A percentile compares a stretch with the other conserved stretches of the same genome.
Conservation (phyloP, 2,329 filamentous ascomycete genomes). For the Coniochaeta pulveracea region DNA sequence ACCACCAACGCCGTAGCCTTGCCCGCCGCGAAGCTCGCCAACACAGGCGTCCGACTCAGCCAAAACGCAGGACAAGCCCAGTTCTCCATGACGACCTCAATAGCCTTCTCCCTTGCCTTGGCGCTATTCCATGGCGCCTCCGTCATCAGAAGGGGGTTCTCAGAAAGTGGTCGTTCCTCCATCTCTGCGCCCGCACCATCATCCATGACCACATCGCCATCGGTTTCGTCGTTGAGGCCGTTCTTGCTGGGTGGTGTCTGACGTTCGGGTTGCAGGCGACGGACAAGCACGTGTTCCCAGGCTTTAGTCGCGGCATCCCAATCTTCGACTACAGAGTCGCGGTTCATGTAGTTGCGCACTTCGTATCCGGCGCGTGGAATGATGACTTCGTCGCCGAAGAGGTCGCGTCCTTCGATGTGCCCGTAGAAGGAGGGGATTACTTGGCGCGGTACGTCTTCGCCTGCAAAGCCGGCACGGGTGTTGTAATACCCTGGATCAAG, state of each 20-base stretch:
- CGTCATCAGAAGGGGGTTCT: conserved; percentile 86
- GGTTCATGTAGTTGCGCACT: conserved; percentile 83
- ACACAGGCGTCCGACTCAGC: conserved; percentile 76
- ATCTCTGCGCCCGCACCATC: conserved; percentile 17
- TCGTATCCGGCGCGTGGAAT: conserved; percentile 66
- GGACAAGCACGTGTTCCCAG: conserved; percentile 89
- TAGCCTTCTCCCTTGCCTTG: conserved; percentile 85
- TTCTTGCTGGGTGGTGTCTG: conserved; percentile 62
- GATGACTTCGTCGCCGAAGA: conserved; percentile 88
- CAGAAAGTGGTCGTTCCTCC: conserved; percentile 70
- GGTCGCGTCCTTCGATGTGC: conserved; percentile 40
- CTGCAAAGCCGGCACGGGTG: conserved; percentile 89
- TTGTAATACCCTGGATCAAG: conserved; percentile 89
- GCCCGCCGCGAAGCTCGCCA: conserved; percentile 83
- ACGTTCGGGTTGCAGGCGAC: conserved; percentile 69
- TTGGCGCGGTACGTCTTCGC: conserved; percentile 93
- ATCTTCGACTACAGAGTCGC: conserved; percentile 85
- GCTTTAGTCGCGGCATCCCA: conserved; percentile 86
- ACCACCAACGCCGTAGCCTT: conserved; percentile 89
- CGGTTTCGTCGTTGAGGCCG: conserved; percentile 55
- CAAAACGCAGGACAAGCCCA: conserved; percentile 96
- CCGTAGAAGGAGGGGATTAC: conserved; percentile 88
- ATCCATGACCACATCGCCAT: conserved; percentile 51
- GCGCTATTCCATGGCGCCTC: conserved; percentile 86
- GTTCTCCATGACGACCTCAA: conserved; percentile 93